Evolutionary conservation across 257 asterid species (phyloP).

Genomic region (Solanum ossicruentum): DNA sequence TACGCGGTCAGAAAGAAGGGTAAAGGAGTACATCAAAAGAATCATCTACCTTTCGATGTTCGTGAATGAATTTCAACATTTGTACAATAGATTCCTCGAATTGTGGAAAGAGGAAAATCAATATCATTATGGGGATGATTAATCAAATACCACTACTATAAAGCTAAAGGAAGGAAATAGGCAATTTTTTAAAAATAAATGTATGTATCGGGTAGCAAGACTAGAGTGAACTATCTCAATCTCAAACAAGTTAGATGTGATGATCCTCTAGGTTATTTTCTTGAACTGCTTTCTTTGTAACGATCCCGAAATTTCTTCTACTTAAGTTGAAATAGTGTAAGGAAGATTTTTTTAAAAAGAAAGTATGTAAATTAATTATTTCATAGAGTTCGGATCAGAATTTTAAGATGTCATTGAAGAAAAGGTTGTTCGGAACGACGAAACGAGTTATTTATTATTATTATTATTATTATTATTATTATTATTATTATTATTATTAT

Average conservation of each 20-base stretch:
- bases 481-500: too few species aligned
- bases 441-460: too few species aligned
- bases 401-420: too few species aligned
- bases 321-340: too few species aligned
- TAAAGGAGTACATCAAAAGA: not conserved
- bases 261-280: too few species aligned
- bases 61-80: slow-evolving; percentile 70
- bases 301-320: too few species aligned
- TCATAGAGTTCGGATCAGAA: too few species aligned
- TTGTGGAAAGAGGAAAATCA: not conserved
- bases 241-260: not conserved
- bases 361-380: too few species aligned
- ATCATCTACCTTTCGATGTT: slow-evolving; percentile 53
- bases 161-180: not conserved
- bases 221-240: not conserved
- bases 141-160: not conserved
- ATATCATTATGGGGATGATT: not conserved
- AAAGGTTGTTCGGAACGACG: too few species aligned
- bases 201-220: not conserved
- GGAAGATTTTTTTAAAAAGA: too few species aligned
- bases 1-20: not conserved
- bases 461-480: too few species aligned
- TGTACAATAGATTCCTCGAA: slow-evolving; percentile 43
- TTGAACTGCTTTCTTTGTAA: too few species aligned
- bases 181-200: not conserved